phyloP scores from a whole-genome alignment of 2,329 filamentous ascomycete species.

The Pseudocercospora cruenta region DNA sequence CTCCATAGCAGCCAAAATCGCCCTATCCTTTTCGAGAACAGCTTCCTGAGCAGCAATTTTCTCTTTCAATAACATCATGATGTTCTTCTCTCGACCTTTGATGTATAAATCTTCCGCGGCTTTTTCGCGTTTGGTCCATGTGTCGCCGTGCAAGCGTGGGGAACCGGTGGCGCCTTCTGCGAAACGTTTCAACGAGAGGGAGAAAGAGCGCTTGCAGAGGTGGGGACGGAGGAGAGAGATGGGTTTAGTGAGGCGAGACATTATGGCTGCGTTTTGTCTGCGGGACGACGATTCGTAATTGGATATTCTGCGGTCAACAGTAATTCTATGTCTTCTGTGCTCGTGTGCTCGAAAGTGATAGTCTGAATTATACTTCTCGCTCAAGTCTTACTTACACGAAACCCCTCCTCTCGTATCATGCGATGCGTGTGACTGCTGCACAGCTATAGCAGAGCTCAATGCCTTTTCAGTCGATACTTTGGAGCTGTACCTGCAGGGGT shows the following conservation, averaged over 20 bases:
- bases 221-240: neutral
- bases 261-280: neutral
- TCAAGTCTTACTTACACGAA: neutral
- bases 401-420: neutral
- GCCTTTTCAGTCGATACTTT: slow-evolving; percentile 3
- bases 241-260: neutral
- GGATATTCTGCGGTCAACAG: too few species aligned
- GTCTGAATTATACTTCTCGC: neutral
- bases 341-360: neutral
- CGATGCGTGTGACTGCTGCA: neutral
- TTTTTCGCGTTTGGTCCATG: slow-evolving; percentile 84
- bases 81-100: slow-evolving; percentile 80
- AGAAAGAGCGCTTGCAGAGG: neutral
- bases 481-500: neutral
- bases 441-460: neutral
- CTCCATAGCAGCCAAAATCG: slow-evolving; percentile 20
- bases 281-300: too few species aligned
- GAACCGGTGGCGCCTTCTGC: slow-evolving; percentile 42
- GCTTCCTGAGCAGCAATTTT: slow-evolving; percentile 73
- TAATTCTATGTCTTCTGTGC: neutral
- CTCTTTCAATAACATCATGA: slow-evolving; percentile 66
- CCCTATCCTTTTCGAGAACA: slow-evolving; percentile 20
- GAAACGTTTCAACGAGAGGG: slow-evolving; percentile 3
- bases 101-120: slow-evolving; percentile 82
- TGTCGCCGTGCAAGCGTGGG: slow-evolving; percentile 57